Base-by-base conservation (phyloP, 257 asterid species). In the Striga asiatica region DNA sequence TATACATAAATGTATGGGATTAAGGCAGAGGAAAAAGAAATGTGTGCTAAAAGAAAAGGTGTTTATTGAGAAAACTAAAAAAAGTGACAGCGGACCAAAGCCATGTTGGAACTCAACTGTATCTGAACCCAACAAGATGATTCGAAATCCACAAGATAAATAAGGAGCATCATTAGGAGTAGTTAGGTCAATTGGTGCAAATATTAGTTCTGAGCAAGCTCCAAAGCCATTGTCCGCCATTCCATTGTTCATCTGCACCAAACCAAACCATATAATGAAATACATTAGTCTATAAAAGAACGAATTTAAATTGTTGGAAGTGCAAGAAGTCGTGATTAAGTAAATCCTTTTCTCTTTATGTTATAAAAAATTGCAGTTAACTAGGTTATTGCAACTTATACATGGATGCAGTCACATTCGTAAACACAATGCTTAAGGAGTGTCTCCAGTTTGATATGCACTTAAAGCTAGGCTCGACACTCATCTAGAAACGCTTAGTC, bases 121-220 rank as follows among this genome's bases (percentile, higher is more conserved):
- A 55, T 51, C 39, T 27, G 81, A 54, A 53, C 62, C 43, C 59
- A 78, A 31, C 63, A 59, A 64, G 66, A 56, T 19, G 54, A 74
- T 42, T 25, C 84, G 81, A 66, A 78, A 78, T 60, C 84, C 84
- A 60, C 81, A 75, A 42, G 71, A 60, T 34, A 74, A 27, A 18
- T 66, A 32, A 42, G 29, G 23, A 39, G 68, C 58, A n/a, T 62
- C 72, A 27, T 55, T 53, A 3, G 82, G 74, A 27, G 59, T 9
- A 17, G 46, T 45, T 60, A 38, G 50, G 27, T 69, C 72, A 23
- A 69, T 25, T 54, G 79, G 78, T 31, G 80, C 71, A 56, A 79
- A 75, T 46, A 79, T 67, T 8, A 75, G 59, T 56, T 79, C 85
- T 3, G 85, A 73, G 66, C 72, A 75, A 37, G 72, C 61, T 50